phyloP scores from a whole-genome alignment of 495 filamentous ascomycete species.

The Lepraria neglecta region DNA sequence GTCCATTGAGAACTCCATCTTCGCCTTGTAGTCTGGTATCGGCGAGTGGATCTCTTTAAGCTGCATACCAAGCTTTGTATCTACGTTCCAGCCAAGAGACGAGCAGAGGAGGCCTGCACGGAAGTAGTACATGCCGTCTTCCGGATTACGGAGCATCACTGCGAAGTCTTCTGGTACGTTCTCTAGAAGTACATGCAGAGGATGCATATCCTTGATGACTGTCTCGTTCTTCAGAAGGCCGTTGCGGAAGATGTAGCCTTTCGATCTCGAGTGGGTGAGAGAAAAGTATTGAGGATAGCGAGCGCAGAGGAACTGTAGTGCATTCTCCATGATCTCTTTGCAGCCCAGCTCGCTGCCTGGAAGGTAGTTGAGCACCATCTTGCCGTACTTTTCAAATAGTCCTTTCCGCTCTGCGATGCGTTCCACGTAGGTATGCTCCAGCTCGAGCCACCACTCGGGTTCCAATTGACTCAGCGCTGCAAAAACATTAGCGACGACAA shows the following conservation, averaged over 20 bases:
- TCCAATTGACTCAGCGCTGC: conserved; percentile 75
- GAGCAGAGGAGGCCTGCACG: conserved; percentile 76
- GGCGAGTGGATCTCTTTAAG: conserved; percentile 69
- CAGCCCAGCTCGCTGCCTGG: conserved; percentile 76
- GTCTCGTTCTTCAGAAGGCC: conserved; percentile 59
- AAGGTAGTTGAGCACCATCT: conserved; percentile 57
- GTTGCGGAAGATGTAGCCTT: conserved; percentile 62
- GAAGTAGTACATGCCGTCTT: conserved; percentile 67
- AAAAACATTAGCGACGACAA: conserved; percentile 20
- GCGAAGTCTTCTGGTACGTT: conserved; percentile 88
- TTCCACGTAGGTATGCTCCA: conserved; percentile 66
- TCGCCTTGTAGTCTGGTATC: conserved; percentile 85
- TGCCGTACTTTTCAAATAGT: conserved; percentile 59
- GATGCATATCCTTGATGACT: conserved; percentile 55
- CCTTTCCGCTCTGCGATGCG: conserved; percentile 67
- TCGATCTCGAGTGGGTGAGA: conserved; percentile 39
- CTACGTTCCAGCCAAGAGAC: conserved; percentile 73
- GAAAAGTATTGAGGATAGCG: conserved; percentile 78
- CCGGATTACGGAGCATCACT: conserved; percentile 66
- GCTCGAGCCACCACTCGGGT: conserved; percentile 85
- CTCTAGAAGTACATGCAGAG: conserved; percentile 67
- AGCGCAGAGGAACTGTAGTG: conserved; percentile 67
- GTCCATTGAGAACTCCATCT: conserved; percentile 87
- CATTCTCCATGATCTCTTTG: conserved; percentile 90
- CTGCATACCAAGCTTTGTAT: conserved; percentile 64